These are phyloP conservation scores for Erythrophleum ivorense DNA, from an alignment of 331 rosid species.

Conservation along the genomic window DNA sequence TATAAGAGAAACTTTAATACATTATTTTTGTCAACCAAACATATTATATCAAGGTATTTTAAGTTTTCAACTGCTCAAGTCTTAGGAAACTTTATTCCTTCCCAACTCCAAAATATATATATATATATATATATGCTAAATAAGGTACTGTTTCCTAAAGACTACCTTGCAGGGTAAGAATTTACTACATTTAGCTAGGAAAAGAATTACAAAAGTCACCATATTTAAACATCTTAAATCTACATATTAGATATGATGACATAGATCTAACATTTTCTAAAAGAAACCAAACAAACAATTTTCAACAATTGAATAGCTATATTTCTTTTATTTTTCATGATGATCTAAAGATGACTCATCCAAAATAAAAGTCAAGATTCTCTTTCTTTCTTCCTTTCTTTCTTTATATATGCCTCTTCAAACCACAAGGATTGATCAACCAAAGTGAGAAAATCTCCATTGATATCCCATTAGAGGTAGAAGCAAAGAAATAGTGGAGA, in stretches of 20 bases:
- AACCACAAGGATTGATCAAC: conserved; percentile 1
- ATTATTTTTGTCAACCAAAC: background rate
- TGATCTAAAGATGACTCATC: conserved; percentile 49
- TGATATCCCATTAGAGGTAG: background rate
- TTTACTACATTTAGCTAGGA: background rate
- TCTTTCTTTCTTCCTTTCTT: background rate
- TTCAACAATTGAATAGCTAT: background rate
- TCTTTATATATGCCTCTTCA: background rate
- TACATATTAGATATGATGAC: background rate
- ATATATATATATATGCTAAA: no score
- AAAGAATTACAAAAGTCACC: background rate
- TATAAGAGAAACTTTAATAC: background rate
- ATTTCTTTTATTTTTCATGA: background rate
- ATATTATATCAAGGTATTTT: background rate
- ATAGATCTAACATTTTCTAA: conserved; percentile 8
- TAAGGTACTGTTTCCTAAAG: background rate
- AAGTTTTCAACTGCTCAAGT: background rate
- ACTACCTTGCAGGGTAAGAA: conserved; percentile 17
- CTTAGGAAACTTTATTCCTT: background rate
- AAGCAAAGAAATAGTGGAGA: background rate
- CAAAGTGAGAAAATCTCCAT: conserved; percentile 10
- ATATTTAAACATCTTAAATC: conserved; percentile 1
- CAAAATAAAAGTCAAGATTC: conserved; percentile 34
- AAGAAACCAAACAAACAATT: background rate
- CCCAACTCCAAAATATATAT: no score